Evolutionary conservation across 2,329 filamentous ascomycete genomes (phyloP).

Genomic region (Fusarium mexicanum): DNA sequence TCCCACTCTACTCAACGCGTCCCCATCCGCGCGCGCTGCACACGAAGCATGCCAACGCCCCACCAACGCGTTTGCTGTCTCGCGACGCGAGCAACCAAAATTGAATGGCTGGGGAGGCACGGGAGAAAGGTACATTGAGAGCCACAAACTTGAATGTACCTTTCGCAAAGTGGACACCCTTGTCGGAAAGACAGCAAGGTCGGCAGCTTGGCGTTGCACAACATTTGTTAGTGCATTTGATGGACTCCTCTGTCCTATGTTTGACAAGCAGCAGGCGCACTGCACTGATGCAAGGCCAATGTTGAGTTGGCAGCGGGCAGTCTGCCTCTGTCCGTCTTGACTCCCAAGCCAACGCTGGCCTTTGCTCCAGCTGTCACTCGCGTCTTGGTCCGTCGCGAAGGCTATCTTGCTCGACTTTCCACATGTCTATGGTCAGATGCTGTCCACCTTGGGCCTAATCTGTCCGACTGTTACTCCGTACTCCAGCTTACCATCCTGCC

Average conservation of each 20-base stretch:
- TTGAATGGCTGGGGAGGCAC: neutral
- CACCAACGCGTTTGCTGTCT: neutral
- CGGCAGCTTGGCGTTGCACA: neutral
- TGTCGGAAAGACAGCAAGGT: neutral
- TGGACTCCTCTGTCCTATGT: neutral
- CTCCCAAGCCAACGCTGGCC: neutral
- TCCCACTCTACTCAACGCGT: neutral
- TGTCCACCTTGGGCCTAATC: neutral
- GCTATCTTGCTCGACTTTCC: neutral
- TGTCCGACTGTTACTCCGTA: neutral
- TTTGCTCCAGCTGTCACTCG: neutral
- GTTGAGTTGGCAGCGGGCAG: neutral
- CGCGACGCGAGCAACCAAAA: neutral
- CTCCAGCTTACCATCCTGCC: no score
- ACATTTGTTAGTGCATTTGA: neutral
- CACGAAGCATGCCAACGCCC: neutral
- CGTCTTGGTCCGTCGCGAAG: neutral
- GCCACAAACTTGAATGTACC: neutral
- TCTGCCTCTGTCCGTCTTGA: neutral
- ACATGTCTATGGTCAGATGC: neutral
- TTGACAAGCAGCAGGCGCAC: neutral
- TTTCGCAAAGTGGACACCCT: neutral
- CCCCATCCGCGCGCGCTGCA: no score
- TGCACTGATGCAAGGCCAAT: neutral
- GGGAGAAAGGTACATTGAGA: neutral